A percentile compares a stretch with the other conserved stretches of the same genome.
Evolutionary conservation across 2,329 filamentous ascomycete species (phyloP).

Genomic region (Aspergillus quadrilineatus): DNA sequence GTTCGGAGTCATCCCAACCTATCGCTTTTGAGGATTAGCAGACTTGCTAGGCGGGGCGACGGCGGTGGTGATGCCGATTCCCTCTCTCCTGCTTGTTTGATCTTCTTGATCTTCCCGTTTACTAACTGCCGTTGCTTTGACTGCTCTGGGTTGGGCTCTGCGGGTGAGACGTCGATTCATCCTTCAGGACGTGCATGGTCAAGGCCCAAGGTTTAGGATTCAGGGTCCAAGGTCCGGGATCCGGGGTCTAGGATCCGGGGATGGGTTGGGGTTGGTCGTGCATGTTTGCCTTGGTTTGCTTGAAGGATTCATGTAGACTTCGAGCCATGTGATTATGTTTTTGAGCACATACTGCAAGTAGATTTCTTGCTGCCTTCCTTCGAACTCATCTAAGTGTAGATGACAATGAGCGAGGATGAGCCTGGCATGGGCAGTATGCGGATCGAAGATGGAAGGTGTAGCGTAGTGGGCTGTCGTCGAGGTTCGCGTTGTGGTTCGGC

Average conservation of each 20-base stretch:
- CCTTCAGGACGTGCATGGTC: not conserved
- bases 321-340: not conserved
- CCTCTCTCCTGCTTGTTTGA: not conserved
- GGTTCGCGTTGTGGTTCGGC: not conserved
- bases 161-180: not conserved
- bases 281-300: not conserved
- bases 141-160: not conserved
- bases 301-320: not conserved
- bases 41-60: too few species aligned
- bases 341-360: too few species aligned
- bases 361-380: too few species aligned
- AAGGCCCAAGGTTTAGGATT: not conserved
- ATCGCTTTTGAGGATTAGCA: too few species aligned
- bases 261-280: not conserved
- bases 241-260: too few species aligned
- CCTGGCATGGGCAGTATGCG: not conserved
- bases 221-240: not conserved
- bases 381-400: not conserved
- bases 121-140: not conserved
- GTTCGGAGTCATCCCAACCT: too few species aligned
- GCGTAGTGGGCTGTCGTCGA: not conserved
- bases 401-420: not conserved
- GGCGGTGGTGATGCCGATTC: too few species aligned
- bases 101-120: not conserved
- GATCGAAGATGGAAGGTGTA: constrained; percentile 3